Conservation (phyloP, 345 rosid genomes). For the Sisymbrium irio region DNA sequence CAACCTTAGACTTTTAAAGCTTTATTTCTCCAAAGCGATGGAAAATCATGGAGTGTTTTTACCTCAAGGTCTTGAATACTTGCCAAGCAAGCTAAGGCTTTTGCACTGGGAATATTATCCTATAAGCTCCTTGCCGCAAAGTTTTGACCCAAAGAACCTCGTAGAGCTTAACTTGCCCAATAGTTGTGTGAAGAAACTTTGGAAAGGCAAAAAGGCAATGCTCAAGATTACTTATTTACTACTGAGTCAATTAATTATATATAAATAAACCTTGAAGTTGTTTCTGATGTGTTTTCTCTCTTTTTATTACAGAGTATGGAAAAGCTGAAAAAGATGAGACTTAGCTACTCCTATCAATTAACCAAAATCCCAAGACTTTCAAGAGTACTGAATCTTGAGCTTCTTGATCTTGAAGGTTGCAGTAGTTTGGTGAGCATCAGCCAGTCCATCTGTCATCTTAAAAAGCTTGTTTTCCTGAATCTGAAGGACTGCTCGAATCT, state of each 20-base stretch:
- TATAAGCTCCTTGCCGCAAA: conserved; percentile 26
- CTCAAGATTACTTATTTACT: neutral
- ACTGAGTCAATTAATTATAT: neutral
- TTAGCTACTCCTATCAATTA: conserved; percentile 20
- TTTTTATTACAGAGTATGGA: conserved; percentile 26
- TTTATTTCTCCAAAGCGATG: neutral
- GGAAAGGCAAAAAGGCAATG: conserved; percentile 30
- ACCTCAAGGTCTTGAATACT: conserved; percentile 10
- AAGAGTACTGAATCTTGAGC: conserved; percentile 26
- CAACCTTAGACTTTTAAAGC: conserved; percentile 21
- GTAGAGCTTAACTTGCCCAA: conserved; percentile 23
- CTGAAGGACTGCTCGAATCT: conserved; percentile 28
- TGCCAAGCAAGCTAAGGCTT: conserved; percentile 27
- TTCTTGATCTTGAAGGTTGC: conserved; percentile 34
- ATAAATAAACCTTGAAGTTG: neutral
- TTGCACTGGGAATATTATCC: conserved; percentile 34
- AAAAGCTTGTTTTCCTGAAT: conserved; percentile 22
- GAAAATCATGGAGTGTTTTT: neutral
- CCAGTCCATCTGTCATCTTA: conserved; percentile 11
- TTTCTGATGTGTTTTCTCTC: neutral
- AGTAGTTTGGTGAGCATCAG: conserved; percentile 16
- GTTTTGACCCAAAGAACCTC: conserved; percentile 26
- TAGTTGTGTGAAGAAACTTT: conserved; percentile 19
- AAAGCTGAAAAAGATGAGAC: conserved; percentile 20
- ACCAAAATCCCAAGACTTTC: conserved; percentile 22